Conservation (phyloP, 257 asterid genomes). For the Cruciata laevipes region DNA sequence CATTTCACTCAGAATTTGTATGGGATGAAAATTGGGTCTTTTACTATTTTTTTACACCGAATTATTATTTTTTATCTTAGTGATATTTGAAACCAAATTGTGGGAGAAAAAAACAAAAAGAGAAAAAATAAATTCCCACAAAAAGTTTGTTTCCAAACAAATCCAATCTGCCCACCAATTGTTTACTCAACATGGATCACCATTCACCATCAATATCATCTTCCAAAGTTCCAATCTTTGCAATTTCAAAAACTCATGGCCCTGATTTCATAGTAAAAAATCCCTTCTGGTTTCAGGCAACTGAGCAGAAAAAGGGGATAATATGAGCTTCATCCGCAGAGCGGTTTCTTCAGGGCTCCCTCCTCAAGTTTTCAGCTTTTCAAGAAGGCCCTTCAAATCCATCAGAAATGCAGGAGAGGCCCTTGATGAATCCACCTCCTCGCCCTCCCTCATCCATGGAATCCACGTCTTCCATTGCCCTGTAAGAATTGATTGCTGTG, state of each 20-base stretch:
- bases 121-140: neutral
- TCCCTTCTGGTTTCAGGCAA: neutral
- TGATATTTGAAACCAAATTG: neutral
- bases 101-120: neutral
- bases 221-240: constrained; percentile 11
- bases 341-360: constrained; percentile 21
- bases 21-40: no score
- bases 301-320: constrained; percentile 10
- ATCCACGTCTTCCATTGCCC: constrained; percentile 91
- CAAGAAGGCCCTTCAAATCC: constrained; percentile 45
- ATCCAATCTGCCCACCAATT: neutral
- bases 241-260: constrained; percentile 4
- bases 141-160: neutral
- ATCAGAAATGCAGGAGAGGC: constrained; percentile 35
- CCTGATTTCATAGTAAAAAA: neutral
- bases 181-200: neutral
- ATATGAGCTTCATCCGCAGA: constrained; percentile 56
- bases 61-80: no score
- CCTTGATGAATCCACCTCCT: constrained; percentile 35
- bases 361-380: constrained; percentile 30
- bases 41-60: no score
- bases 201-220: neutral
- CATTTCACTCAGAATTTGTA: no score
- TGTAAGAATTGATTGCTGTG: constrained; percentile 27
- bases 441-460: constrained; percentile 70